Evolutionary conservation across 192 early-diverging fungal genomes (phyloP), one percentile per base, ranked within the genome.

Genomic region (Dispira simplex): DNA sequence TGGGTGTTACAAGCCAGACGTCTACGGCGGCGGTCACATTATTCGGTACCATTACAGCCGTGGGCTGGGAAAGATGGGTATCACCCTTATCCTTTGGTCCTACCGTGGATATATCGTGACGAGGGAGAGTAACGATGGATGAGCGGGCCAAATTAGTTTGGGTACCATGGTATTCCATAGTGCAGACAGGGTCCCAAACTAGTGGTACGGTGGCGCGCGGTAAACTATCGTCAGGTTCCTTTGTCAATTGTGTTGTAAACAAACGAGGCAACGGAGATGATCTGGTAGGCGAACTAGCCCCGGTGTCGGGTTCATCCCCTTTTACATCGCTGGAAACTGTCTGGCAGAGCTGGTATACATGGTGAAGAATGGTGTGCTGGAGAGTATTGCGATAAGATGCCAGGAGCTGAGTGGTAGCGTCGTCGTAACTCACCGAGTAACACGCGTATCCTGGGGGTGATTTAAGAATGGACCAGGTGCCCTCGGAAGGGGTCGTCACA

Each of bases 341-440:
- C 23, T 8, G 23, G 49, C 49, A 51, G 49, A 23, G 49, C 8
- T 51, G 49, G 49, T 57, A 26, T 26, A 57, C 55, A 3, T 57
- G 55, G 55, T 57, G 55, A 1, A 57, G 21, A 27, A 57, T 20
- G 55, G 21, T 20, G 20, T 10, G n/a, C 26, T 27, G 55, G n/a
- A 27, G n/a, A 3, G 55, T 20, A 26, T 57, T 57, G 55, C 55
- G 55, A 27, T 57, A 57, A 13, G 55, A 57, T 23, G 10, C 26
- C 20, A 57, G 26, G 12, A 57, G 55, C 21, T 27, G 55, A 13
- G 55, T 14, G 14, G 55, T 14, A 26, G n/a, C n/a, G 4, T 20
- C 4, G 21, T 57, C n/a, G 10, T 16, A 16, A 20, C 13, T 27
- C 21, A 27, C 25, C 21, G 21, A 57, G 20, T 57, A 57, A 26